Evolutionary conservation across 225 moss, liverwort and hornwort species (phyloP), one percentile per base, ranked within the genome.

Genomic region (Polytrichum commune): DNA sequence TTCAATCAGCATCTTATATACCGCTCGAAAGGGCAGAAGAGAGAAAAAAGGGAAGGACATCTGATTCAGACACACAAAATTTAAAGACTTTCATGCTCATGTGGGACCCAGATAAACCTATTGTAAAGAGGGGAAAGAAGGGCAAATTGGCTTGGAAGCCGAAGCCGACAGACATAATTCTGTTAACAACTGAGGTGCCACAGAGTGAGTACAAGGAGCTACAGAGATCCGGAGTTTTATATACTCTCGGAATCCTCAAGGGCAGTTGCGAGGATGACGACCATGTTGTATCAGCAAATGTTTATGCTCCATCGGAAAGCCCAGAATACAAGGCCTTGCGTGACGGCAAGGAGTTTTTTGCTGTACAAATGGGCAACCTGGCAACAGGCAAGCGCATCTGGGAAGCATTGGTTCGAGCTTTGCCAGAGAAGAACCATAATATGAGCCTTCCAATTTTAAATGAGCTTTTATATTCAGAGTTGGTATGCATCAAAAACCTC

Each of bases 121-220:
- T 63, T 5, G 35, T 57, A 22, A n/a, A 69, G 18, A 67, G 74
- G 19, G 62, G 60, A 54, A 64, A 32, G 23, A 67, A 63, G 57
- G 62, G 58, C 29, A 65, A 70, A 25, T 27, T 35, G 19, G 18
- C 62, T n/a, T 82, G 77, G 74, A 82, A 22, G 57, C 82, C 82
- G 16, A 82, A 72, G 33, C 68, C 78, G 28, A 78, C 74, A 38
- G 82, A 82, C 38, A 55, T 78, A 5, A 71, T 82, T 30, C 67
- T 82, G 7, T 55, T 82, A 19, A 63, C 71, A 22, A 78, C 64
- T 5, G 32, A 62, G 53, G 1, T 74, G 58, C 82, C 82, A 18
- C 61, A 68, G 70, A 74, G 62, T 29, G 77, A 74, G 60, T 33
- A 63, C 53, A 54, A 32, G 18, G 74, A 77, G 54, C 67, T 82